phyloP scores from a whole-genome alignment of 2,329 filamentous ascomycete genomes.

The Alternaria rosae region DNA sequence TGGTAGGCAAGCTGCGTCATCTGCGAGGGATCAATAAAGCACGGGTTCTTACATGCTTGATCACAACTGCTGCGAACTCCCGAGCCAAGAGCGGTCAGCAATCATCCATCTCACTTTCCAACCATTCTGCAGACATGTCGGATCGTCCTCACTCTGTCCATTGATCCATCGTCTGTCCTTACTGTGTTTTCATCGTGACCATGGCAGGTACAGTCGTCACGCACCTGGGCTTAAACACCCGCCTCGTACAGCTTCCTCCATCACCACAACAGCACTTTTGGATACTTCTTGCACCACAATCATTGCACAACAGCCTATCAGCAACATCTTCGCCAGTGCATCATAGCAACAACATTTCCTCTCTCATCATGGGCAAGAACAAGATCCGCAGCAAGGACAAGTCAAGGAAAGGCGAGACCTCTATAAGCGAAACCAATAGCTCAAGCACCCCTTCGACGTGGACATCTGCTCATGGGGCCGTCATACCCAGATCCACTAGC shows the following conservation, averaged over 20 bases:
- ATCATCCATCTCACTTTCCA: not conserved
- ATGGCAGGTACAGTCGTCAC: conserved; percentile 18
- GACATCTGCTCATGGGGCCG: not conserved
- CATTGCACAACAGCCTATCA: conserved; percentile 32
- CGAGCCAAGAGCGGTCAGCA: conserved; percentile 5
- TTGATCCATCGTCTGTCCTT: not conserved
- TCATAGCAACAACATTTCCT: conserved; percentile 32
- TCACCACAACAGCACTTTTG: conserved; percentile 20
- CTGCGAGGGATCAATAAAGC: not conserved
- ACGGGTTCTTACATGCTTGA: not conserved
- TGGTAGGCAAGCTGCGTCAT: not conserved
- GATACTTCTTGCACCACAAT: conserved; percentile 14
- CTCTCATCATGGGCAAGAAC: conserved; percentile 27
- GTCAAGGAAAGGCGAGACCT: conserved; percentile 1
- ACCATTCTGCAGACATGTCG: not conserved
- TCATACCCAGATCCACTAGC: not conserved
- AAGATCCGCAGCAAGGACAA: conserved; percentile 9
- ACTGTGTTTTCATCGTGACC: not conserved
- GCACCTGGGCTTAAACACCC: not conserved
- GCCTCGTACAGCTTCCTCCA: conserved; percentile 1
- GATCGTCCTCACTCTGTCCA: not conserved
- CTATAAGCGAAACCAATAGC: not conserved
- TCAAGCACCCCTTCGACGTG: not conserved
- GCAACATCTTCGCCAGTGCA: conserved; percentile 33
- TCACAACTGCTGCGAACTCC: conserved; percentile 7